Percentiles rank a stretch among this genome's conserved stretches.
Conservation (phyloP, 441 rosid species). For the Populus hybrid region DNA sequence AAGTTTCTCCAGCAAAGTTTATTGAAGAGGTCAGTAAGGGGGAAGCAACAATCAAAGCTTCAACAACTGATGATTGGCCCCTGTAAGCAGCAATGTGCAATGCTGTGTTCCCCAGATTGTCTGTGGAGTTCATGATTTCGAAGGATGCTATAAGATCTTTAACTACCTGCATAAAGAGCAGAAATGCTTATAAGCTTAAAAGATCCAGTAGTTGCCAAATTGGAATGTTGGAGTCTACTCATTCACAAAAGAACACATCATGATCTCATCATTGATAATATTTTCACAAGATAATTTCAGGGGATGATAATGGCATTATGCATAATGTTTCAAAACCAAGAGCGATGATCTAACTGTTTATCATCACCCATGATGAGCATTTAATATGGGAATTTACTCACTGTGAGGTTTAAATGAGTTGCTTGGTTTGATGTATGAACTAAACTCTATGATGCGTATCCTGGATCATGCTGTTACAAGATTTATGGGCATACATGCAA, state of each 20-base stretch:
- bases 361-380: too few species aligned
- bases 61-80: constrained; percentile 67
- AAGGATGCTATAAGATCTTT: constrained; percentile 54
- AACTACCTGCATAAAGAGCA: constrained; percentile 50
- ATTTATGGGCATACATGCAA: not conserved
- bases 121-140: constrained; percentile 44
- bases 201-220: not conserved
- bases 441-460: not conserved
- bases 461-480: not conserved
- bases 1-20: constrained; percentile 79
- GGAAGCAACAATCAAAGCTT: constrained; percentile 55
- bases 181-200: constrained; percentile 2
- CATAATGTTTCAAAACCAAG: too few species aligned
- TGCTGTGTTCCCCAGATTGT: constrained; percentile 77
- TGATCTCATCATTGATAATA: not conserved
- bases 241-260: not conserved
- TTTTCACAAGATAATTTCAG: not conserved
- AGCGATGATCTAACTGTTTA: too few species aligned
- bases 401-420: not conserved
- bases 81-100: constrained; percentile 73
- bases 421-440: not conserved
- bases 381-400: not conserved
- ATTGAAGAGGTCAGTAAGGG: constrained; percentile 51
- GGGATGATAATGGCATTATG: too few species aligned
- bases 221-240: not conserved